A percentile compares a stretch with the other conserved stretches of the same genome.
Conservation (phyloP, 78 protist species). For the Cyanophora paradoxa region DNA sequence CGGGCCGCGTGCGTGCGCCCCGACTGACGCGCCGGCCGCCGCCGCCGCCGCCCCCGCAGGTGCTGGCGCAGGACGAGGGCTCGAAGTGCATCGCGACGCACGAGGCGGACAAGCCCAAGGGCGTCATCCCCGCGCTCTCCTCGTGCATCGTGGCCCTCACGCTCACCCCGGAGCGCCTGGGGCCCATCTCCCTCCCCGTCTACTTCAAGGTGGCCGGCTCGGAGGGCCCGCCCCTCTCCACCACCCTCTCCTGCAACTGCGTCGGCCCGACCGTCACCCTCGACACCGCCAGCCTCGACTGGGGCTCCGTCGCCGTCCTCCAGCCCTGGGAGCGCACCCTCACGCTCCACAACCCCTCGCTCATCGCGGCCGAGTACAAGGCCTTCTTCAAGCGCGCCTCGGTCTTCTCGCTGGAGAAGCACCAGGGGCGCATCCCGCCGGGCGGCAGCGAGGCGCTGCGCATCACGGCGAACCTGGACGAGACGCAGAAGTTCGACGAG, state of each 20-base stretch:
- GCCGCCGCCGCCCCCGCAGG: too few species aligned
- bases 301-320: slow-evolving; percentile 33
- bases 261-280: slow-evolving; percentile 35
- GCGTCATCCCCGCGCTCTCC: not conserved
- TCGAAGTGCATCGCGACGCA: not conserved
- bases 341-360: slow-evolving; percentile 32
- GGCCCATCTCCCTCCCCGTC: slow-evolving; percentile 20
- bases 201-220: slow-evolving; percentile 20
- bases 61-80: not conserved
- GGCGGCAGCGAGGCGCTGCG: not conserved
- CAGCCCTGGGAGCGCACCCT: not conserved
- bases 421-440: slow-evolving; percentile 7
- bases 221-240: not conserved
- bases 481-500: slow-evolving; percentile 17
- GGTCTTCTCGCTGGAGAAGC: slow-evolving; percentile 5
- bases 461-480: slow-evolving; percentile 30
- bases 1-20: too few species aligned
- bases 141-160: not conserved
- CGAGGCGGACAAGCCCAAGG: not conserved
- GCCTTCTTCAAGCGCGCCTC: slow-evolving; percentile 4
- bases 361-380: slow-evolving; percentile 43
- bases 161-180: slow-evolving; percentile 26
- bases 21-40: too few species aligned
- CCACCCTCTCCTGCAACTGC: not conserved
- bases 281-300: not conserved